Evolutionary conservation across 2,329 filamentous ascomycete genomes (phyloP).

Genomic region (Lachnellula willkommii): DNA sequence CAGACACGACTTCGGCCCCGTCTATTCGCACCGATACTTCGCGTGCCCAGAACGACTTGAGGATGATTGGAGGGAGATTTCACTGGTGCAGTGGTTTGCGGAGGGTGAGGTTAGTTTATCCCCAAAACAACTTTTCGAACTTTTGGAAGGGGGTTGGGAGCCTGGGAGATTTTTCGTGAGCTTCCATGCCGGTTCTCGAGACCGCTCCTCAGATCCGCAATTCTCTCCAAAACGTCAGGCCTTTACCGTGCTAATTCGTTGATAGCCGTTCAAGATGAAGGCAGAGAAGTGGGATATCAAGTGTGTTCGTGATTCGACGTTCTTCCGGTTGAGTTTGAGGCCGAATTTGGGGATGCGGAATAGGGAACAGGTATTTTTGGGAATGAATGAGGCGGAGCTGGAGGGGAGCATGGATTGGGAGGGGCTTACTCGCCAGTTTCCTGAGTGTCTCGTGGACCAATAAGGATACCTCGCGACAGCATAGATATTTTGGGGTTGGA

Average conservation of each 20-base stretch:
- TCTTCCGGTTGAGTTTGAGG: slow-evolving; percentile 24
- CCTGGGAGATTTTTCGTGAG: too few species aligned
- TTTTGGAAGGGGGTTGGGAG: neutral
- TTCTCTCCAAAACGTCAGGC: too few species aligned
- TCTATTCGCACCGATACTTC: slow-evolving; percentile 28
- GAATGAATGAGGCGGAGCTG: too few species aligned
- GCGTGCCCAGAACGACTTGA: slow-evolving; percentile 18
- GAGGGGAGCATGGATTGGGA: too few species aligned
- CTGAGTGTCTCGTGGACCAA: too few species aligned
- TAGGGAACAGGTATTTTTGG: too few species aligned
- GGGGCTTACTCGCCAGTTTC: too few species aligned
- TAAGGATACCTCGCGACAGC: too few species aligned
- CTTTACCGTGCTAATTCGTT: too few species aligned
- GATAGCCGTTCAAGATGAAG: slow-evolving; percentile 19
- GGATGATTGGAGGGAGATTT: slow-evolving; percentile 24
- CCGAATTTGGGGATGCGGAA: slow-evolving; percentile 18
- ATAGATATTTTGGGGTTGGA: too few species aligned
- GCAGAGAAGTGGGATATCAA: slow-evolving; percentile 29
- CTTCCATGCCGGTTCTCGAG: too few species aligned
- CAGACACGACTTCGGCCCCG: slow-evolving; percentile 24
- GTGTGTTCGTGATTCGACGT: slow-evolving; percentile 19
- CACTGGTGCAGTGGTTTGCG: slow-evolving; percentile 24
- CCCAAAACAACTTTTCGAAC: neutral
- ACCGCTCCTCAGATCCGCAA: too few species aligned
- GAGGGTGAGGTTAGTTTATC: slow-evolving; percentile 5